Evolutionary conservation across 176 grass and related monocot genomes (phyloP), one percentile per base, ranked within the genome.

Genomic region (Juncus effusus): DNA sequence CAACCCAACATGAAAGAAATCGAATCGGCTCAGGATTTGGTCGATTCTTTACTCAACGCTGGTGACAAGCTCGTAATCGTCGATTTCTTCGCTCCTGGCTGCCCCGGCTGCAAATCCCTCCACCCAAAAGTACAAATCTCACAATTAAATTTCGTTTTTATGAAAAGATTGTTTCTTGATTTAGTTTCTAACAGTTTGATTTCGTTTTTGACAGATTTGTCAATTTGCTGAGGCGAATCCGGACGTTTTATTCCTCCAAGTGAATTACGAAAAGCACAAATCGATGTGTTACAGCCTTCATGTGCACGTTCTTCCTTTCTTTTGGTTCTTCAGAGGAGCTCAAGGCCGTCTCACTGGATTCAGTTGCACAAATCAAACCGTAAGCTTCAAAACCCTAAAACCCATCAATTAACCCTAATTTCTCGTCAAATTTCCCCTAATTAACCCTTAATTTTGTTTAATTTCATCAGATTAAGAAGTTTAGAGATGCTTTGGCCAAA

Each of bases 321-420:
- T 99, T 67, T 82, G 89, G 78, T 93, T 99, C 76, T 99, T 93
- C 49, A 79, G 85, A 42, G 94, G 94, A 80, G 83, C 80, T 16
- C 83, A 99, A 44, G 94, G 94, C 13, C 72, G 78, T 1, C 69
- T 99, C 28, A 93, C 88, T 38, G 89, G 94, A 78, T 99, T 99
- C 86, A 99, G 94, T 67, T 99, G 94, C 73, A 99, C 94, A 16
- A 93, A 84, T 67, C 83, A 89, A 80, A 99, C 94, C 0, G 94
- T 99, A 85, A 78, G 83, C 63, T 69, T 68, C 63, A 19, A 4
- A 53, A 54, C 49, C 36, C 14, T 10, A 52, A 11, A 56, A 64
- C 51, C 36, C 36, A 14, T 71, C 62, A 59, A 59, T 12, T 59
- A 35, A 4, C 12, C 7, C 36, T 9, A 11, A 59, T 41, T 28